These are phyloP conservation scores for Hypoxylon trugodes DNA, from an alignment of 495 filamentous ascomycete genomes.

Conservation along the genomic window DNA sequence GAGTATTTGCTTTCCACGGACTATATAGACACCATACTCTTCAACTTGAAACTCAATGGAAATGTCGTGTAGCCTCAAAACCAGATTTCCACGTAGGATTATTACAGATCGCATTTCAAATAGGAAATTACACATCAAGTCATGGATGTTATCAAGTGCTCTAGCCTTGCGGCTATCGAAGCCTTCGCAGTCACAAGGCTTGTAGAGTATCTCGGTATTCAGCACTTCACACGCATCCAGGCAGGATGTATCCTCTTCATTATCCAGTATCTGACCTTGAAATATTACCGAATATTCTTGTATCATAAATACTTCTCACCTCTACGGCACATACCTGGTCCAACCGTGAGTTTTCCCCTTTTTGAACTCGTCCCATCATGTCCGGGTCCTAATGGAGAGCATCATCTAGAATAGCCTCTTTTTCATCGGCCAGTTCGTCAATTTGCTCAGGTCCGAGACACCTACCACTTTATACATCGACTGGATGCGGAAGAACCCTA, in stretches of 20 bases:
- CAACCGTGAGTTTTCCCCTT: background rate
- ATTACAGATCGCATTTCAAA: too few relatives aligned
- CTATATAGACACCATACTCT: too few relatives aligned
- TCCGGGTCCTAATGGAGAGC: background rate
- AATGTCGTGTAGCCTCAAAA: too few relatives aligned
- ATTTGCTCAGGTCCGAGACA: background rate
- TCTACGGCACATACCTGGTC: background rate
- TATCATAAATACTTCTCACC: constrained; percentile 5
- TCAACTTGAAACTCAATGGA: too few relatives aligned
- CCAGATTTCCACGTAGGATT: too few relatives aligned
- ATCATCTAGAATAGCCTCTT: background rate
- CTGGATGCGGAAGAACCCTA: constrained; percentile 16
- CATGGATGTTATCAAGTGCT: constrained; percentile 11
- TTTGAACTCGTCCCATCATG: background rate
- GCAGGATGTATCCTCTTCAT: background rate
- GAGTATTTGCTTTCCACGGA: too few relatives aligned
- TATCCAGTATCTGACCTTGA: background rate
- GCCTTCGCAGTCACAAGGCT: background rate
- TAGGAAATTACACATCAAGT: too few relatives aligned
- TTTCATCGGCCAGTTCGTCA: constrained; percentile 10
- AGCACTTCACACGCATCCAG: background rate
- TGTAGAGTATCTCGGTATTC: background rate
- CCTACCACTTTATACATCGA: constrained; percentile 4
- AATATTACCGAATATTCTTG: constrained; percentile 4
- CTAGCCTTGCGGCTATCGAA: background rate